These are phyloP conservation scores for Acacia concinna DNA, from an alignment of 331 rosid genomes.

Conservation along the genomic window DNA sequence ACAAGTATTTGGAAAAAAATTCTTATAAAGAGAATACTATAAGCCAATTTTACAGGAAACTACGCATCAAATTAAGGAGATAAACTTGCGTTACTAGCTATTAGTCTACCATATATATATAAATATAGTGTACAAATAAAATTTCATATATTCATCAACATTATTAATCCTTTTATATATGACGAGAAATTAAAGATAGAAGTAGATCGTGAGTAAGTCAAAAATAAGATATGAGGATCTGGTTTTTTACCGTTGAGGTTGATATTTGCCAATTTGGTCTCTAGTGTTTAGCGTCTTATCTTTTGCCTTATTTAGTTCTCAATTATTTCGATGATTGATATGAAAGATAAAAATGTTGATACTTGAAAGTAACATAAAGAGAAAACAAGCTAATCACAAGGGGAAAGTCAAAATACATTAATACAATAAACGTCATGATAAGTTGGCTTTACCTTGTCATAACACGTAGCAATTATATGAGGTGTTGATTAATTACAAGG, in stretches of 20 bases:
- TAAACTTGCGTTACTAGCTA: not conserved
- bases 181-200: not conserved
- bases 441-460: slow-evolving; percentile 22
- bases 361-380: slow-evolving; percentile 3
- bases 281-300: not conserved
- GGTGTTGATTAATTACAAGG: slow-evolving; percentile 21
- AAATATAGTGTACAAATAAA: not conserved
- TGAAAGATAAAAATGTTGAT: not conserved
- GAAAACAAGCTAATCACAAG: not conserved
- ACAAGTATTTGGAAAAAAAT: not conserved
- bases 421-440: not conserved
- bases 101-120: not conserved
- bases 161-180: not conserved
- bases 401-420: slow-evolving; percentile 4
- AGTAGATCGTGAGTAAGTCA: not conserved
- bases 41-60: not conserved
- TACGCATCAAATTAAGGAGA: not conserved
- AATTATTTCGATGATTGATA: not conserved
- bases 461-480: slow-evolving; percentile 27
- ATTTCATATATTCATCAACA: not conserved
- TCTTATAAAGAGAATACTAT: not conserved
- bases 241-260: not conserved
- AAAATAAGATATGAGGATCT: not conserved
- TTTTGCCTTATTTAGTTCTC: not conserved
- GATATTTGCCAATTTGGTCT: not conserved